Conservation (phyloP, 1,284 basidiomycete genomes). For the Ceratobasidium sp. region DNA sequence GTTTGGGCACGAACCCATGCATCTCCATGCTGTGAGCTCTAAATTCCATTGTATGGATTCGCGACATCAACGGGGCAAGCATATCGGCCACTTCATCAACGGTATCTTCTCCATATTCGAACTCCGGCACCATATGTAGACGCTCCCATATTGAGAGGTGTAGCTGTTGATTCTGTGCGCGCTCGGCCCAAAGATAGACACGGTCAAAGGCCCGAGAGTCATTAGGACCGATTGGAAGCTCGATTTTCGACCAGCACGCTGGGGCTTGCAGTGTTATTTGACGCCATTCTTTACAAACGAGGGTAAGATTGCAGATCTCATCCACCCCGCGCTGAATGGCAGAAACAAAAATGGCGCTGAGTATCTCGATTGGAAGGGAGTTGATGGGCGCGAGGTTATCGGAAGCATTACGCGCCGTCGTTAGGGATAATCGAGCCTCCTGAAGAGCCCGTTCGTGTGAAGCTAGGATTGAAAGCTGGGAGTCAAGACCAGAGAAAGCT, state of each 20-base stretch:
- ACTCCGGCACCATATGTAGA: too few species aligned
- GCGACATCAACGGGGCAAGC: not conserved
- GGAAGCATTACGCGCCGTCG: not conserved
- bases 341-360: not conserved
- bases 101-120: too few species aligned
- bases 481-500: not conserved
- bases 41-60: not conserved
- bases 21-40: not conserved
- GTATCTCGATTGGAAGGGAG: not conserved
- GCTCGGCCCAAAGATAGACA: not conserved
- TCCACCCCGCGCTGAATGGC: not conserved
- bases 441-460: not conserved
- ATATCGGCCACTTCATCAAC: not conserved
- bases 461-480: not conserved
- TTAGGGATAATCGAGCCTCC: not conserved
- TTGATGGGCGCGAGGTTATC: slow-evolving; percentile 3
- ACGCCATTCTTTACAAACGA: not conserved
- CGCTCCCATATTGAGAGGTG: not conserved
- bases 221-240: not conserved
- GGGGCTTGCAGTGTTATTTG: not conserved
- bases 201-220: not conserved
- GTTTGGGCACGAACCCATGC: not conserved
- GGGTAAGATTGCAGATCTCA: not conserved
- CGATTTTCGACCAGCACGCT: not conserved
- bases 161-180: not conserved